Base-by-base conservation (phyloP, 139 green algal genomes). In the Spirogloea muscicola region DNA sequence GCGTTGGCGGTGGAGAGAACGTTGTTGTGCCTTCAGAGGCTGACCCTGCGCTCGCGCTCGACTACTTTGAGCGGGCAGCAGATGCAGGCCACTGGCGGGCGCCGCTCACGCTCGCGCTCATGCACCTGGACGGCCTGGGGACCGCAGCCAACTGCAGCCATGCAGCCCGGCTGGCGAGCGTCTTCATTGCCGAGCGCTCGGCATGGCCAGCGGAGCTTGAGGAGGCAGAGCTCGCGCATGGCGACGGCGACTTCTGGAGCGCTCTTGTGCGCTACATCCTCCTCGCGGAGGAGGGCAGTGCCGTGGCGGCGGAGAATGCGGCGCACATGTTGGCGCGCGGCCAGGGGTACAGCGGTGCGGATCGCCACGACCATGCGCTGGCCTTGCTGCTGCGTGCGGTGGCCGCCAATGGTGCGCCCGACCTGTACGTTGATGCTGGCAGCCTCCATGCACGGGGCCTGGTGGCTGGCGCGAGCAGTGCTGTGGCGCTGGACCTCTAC, bases 81-180 rank as follows among this genome's bases (percentile, higher is more conserved):
- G 42, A 82, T 27, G 75, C 75, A 3, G 75, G 68, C 16, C 68
- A 82, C 5, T 82, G 68, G 67, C 57, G 68, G 18, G 68, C 75
- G 1, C 75, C 75, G 21, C 61, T 64, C 33, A 73, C 59, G 21
- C 61, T 82, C 31, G 75, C 68, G 10, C 33, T 72, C 27, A 62
- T 82, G 0, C 13, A 82, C 60, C 44, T 36, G 3, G 61, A 71
- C 3, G 51, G 43, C 41, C 38, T 3, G 4, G 57, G 60, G 48
- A 49, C 66, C 10, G 27, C 60, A 16, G 38, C 31, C 21, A 81
- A 81, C 66, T 81, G 66, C 49, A 71, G 64, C 18, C 44, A 70
- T 7, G 74, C 74, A 4, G 58, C 44, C 34, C 52, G 34, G 37
- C 46, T 77, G 34, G 55, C 68, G 3, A 42, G 18, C 31, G 34